Conservation (phyloP, 441 rosid genomes). For the Populus hybrid region DNA sequence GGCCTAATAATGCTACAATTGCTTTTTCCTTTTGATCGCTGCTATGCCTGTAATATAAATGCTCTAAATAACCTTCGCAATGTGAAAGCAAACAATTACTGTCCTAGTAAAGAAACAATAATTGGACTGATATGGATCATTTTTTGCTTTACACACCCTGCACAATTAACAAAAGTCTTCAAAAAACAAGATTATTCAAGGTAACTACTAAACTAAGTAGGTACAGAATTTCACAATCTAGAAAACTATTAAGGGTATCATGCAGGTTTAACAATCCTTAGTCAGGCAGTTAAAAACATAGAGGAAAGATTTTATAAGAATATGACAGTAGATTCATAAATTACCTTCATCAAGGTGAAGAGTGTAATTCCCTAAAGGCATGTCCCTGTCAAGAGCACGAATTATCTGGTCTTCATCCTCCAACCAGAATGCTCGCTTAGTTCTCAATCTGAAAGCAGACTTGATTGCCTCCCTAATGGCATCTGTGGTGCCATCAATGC, state of each 20-base stretch:
- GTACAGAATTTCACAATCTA: background rate
- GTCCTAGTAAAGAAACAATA: background rate
- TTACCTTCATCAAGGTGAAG: constrained; percentile 91
- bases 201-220: background rate
- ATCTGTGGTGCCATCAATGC: constrained; percentile 77
- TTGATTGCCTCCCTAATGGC: constrained; percentile 89
- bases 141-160: background rate
- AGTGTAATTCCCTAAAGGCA: constrained; percentile 86
- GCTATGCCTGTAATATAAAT: background rate
- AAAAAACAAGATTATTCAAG: background rate
- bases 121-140: background rate
- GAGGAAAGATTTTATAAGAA: background rate
- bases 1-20: background rate
- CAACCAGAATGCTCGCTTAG: constrained; percentile 88
- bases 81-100: background rate
- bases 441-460: constrained; percentile 81
- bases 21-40: background rate
- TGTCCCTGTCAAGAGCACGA: constrained; percentile 82
- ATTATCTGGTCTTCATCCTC: constrained; percentile 92
- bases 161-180: background rate
- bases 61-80: background rate
- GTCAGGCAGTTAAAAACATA: background rate
- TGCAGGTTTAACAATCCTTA: background rate
- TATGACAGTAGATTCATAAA: background rate
- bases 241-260: background rate